Evolutionary conservation across 2,329 filamentous ascomycete genomes (phyloP).

Genomic region (Alternaria metachromatica): DNA sequence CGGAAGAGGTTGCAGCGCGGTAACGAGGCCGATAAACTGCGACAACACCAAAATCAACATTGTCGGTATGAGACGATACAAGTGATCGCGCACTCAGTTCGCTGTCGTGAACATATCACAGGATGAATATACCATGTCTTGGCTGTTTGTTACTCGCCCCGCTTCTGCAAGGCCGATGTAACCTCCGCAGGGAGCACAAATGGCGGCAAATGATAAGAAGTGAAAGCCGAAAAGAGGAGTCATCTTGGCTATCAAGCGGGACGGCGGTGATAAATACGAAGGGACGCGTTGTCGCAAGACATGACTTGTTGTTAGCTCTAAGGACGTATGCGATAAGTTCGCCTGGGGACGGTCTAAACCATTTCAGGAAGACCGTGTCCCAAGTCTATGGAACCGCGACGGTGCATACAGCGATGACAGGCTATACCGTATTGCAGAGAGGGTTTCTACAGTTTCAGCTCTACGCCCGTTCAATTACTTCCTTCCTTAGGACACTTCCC

Average conservation of each 20-base stretch:
- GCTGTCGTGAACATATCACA: not conserved
- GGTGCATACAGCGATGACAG: not conserved
- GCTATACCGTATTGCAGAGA: not conserved
- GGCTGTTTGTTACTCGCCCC: constrained; percentile 7
- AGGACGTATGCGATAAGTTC: not conserved
- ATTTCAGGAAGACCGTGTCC: not conserved
- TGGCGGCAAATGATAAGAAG: not conserved
- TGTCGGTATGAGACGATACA: not conserved
- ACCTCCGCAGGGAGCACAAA: constrained; percentile 3
- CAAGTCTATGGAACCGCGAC: not conserved
- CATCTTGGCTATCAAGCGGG: not conserved
- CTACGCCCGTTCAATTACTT: not conserved
- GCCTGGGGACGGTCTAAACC: not conserved
- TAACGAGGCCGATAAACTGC: not conserved
- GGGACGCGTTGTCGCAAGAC: not conserved
- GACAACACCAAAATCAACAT: not conserved
- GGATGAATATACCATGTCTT: constrained; percentile 4
- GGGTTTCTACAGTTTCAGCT: no score
- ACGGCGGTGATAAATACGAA: not conserved
- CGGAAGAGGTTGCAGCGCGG: constrained; percentile 50
- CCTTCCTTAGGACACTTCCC: not conserved
- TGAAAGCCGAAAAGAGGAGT: not conserved
- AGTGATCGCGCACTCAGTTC: not conserved
- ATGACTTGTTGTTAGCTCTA: not conserved
- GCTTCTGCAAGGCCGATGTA: constrained; percentile 16